phyloP scores from a whole-genome alignment of 2,329 filamentous ascomycete genomes.

The Sclerotinia minor region DNA sequence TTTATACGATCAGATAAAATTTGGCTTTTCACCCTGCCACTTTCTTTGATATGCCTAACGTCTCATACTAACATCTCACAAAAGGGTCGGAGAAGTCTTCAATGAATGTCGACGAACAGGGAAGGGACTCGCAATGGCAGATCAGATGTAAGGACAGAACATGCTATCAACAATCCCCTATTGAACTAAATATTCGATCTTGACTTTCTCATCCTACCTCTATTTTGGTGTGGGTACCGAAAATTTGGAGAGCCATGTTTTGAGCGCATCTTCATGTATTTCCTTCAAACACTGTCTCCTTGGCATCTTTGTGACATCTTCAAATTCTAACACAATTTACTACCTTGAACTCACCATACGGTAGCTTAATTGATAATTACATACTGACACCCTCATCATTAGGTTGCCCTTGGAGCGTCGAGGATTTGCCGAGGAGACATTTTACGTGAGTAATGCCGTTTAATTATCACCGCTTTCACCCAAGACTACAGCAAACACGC shows the following conservation, averaged over 20 bases:
- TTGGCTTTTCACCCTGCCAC: neutral
- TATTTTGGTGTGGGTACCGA: neutral
- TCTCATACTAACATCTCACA: neutral
- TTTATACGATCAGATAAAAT: neutral
- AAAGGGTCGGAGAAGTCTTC: slow-evolving; percentile 62
- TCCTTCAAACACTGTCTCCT: neutral
- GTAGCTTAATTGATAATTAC: neutral
- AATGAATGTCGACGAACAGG: slow-evolving; percentile 65
- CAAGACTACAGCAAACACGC: no score
- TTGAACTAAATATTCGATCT: neutral
- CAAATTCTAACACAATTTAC: neutral
- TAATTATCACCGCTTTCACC: no score
- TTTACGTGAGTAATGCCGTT: slow-evolving; percentile 51
- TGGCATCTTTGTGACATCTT: neutral
- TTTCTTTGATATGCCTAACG: neutral
- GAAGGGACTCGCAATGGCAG: slow-evolving; percentile 77
- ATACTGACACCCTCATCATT: neutral
- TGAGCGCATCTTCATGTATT: neutral
- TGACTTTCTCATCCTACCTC: neutral
- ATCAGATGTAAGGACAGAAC: slow-evolving; percentile 56
- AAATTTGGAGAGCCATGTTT: neutral
- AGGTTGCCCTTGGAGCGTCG: slow-evolving; percentile 66
- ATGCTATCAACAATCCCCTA: neutral
- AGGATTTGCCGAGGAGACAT: slow-evolving; percentile 70
- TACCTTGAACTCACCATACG: neutral